Conservation (phyloP, 2,329 filamentous ascomycete genomes). For the Xenoacremonium recifei region DNA sequence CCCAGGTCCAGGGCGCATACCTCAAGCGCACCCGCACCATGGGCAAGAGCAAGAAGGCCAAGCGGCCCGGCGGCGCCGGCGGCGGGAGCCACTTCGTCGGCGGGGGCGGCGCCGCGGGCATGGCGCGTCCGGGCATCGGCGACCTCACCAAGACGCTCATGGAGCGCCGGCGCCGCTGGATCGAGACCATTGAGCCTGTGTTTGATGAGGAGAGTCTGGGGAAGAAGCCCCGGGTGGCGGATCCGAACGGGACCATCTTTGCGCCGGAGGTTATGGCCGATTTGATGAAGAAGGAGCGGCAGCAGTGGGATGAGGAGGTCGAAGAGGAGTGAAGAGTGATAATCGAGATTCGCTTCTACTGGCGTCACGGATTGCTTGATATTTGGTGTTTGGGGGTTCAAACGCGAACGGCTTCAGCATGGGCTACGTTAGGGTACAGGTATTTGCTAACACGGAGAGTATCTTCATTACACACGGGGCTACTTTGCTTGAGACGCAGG, state of each 20-base stretch:
- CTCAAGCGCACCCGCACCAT: conserved; percentile 93
- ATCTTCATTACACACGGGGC: too few species aligned
- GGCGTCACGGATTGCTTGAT: too few species aligned
- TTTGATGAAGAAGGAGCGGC: conserved; percentile 72
- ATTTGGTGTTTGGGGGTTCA: too few species aligned
- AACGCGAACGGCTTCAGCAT: too few species aligned
- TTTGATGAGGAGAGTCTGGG: conserved; percentile 80
- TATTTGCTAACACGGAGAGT: too few species aligned
- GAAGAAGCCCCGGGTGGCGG: conserved; percentile 64
- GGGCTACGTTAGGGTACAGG: too few species aligned
- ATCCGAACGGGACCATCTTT: conserved; percentile 71
- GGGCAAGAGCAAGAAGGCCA: conserved; percentile 91
- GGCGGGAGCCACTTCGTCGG: conserved; percentile 66
- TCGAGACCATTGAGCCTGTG: conserved; percentile 84
- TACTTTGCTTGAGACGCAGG: too few species aligned
- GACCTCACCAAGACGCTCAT: conserved; percentile 89
- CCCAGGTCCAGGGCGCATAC: conserved; percentile 91
- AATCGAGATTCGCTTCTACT: too few species aligned
- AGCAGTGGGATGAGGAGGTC: conserved; percentile 78
- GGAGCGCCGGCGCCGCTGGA: conserved; percentile 88
- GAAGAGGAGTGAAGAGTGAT: conserved; percentile 61
- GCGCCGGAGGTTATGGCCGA: conserved; percentile 69
- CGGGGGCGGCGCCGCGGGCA: conserved; percentile 58
- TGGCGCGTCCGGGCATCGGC: conserved; percentile 77
- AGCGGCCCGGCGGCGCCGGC: conserved; percentile 72